phyloP scores from a whole-genome alignment of 805 yeast species.

The Kregervanrija pseudodelftensis region DNA sequence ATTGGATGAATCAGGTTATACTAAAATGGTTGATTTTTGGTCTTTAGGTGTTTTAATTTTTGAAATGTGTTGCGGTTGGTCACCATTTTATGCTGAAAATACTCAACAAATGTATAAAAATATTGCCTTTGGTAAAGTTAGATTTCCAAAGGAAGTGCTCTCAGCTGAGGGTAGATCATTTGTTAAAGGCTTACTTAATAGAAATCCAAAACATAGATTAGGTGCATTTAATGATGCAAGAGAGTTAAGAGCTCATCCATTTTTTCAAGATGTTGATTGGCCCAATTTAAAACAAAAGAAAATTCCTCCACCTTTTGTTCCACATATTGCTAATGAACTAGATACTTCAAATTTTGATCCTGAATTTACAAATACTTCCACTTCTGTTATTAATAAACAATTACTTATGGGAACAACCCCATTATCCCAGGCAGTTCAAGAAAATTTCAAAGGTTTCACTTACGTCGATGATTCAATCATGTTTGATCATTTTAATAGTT shows the following conservation, averaged over 20 bases:
- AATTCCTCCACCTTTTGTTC: constrained; percentile 95
- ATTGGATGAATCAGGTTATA: constrained; percentile 92
- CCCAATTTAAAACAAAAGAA: constrained; percentile 64
- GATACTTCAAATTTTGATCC: constrained; percentile 98
- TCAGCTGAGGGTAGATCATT: constrained; percentile 91
- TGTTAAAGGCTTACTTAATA: constrained; percentile 88
- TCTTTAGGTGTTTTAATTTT: constrained; percentile 92
- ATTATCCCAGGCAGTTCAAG: constrained; percentile 89
- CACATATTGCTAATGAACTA: constrained; percentile 82
- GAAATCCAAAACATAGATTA: constrained; percentile 92
- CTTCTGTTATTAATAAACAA: constrained; percentile 69
- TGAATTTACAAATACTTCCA: constrained; percentile 88
- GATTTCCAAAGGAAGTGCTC: constrained; percentile 93
- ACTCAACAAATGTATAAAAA: constrained; percentile 99
- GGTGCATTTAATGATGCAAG: constrained; percentile 91
- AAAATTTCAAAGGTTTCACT: constrained; percentile 93
- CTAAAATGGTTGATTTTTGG: constrained; percentile 99
- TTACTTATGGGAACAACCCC: constrained; percentile 69
- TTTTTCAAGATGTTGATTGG: constrained; percentile 92
- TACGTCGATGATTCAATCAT: constrained; percentile 90
- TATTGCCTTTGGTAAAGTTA: constrained; percentile 96
- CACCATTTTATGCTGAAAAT: constrained; percentile 96
- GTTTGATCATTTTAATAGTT: constrained; percentile 64
- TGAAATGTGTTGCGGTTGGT: constrained; percentile 99
- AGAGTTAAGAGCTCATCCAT: constrained; percentile 87